Base-by-base conservation (phyloP, 164 flowering plant genomes). In the Piper longum region DNA sequence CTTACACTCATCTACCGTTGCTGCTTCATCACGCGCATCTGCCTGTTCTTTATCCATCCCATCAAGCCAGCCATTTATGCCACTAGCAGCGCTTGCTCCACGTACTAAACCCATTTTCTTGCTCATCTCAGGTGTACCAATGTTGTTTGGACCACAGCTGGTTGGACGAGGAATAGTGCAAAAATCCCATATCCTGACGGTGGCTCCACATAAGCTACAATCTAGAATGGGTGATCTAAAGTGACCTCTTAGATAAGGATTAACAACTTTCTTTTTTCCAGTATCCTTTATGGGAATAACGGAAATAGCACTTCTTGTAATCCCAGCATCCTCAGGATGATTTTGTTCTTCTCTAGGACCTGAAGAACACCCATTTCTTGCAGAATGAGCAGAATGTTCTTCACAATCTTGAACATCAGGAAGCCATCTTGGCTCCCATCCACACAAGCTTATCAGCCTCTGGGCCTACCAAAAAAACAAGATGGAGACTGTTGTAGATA, bases 361-460 rank as follows among this genome's bases (percentile, higher is more conserved):
- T 70, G 82, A 68, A 54, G 95, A 88, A 66, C 72, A 76, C 54
- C 84, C 99, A 76, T 91, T 81, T 73, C 91, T 80, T 63, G 95
- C 88, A 55, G 99, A 95, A 65, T 91, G 97, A 62, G 95, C 93
- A 71, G 99, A 91, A 71, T 95, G 91, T 57, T 95, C 99, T 78
- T 95, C 97, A 75, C 83, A 85, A 64, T 95, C 99, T 74, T 83
- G 93, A 69, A 93, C 70, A 76, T 88, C 82, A 44, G 81, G 81
- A 77, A 85, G 87, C 99, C 99, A 91, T 72, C 99, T 79, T 52
- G 97, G 87, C 70, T 95, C 99, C 99, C 99, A 95, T 60, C 99
- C 99, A 73, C 99, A 95, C 56, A 95, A 73, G 70, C 97, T 91
- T 79, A 91, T 86, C 68, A 95, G 77, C 80, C 83, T 95, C 66